Percentiles rank a stretch among this genome's conserved stretches.
Conservation (phyloP, 2,329 filamentous ascomycete genomes). For the Monilinia vaccinii-corymbosi region DNA sequence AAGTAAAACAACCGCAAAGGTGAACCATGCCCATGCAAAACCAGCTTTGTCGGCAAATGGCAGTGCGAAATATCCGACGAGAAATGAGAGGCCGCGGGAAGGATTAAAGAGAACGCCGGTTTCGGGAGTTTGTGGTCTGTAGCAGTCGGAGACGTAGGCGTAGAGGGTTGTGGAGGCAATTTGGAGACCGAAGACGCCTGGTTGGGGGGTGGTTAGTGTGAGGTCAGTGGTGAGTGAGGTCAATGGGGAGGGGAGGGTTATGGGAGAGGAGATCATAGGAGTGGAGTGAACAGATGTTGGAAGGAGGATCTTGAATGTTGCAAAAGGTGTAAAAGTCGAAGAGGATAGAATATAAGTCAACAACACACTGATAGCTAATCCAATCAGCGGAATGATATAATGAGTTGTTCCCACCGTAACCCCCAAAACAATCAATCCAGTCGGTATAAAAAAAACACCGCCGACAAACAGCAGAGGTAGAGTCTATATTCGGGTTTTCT, state of each 20-base stretch:
- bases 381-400: conserved; percentile 21
- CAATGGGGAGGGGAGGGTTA: not conserved
- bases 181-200: conserved; percentile 23
- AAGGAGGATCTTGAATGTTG: not conserved
- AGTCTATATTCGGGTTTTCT: conserved; percentile 26
- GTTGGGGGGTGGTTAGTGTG: not conserved
- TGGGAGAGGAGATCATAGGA: not conserved
- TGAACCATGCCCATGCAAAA: conserved; percentile 23
- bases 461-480: conserved; percentile 22
- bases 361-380: conserved; percentile 17
- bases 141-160: conserved; percentile 25
- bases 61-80: conserved; percentile 23
- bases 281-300: not conserved
- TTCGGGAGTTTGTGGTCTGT: conserved; percentile 24
- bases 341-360: not conserved
- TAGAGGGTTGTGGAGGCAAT: conserved; percentile 24
- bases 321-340: not conserved
- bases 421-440: conserved; percentile 26
- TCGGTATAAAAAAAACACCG: conserved; percentile 27
- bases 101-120: conserved; percentile 25
- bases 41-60: conserved; percentile 19
- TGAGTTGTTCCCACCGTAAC: conserved; percentile 19
- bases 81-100: conserved; percentile 21
- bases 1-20: conserved; percentile 21
- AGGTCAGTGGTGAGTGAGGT: not conserved